phyloP scores from a whole-genome alignment of 2,329 filamentous ascomycete genomes.

The Diaporthe ilicicola region DNA sequence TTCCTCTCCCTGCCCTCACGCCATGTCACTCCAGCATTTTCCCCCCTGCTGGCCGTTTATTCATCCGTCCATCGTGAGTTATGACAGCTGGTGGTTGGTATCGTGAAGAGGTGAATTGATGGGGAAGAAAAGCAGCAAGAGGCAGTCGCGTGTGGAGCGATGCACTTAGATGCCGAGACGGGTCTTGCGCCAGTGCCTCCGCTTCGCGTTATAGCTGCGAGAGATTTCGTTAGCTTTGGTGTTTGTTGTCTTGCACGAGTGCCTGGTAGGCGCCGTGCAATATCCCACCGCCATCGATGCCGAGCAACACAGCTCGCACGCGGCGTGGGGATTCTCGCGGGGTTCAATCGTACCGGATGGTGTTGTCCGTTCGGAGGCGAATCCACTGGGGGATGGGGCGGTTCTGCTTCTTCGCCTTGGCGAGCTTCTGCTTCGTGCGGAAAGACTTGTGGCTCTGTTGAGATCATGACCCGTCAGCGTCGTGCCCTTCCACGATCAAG shows the following conservation, averaged over 20 bases:
- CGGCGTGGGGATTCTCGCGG: constrained; percentile 1
- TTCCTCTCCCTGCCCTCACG: constrained; percentile 24
- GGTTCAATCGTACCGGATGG: constrained; percentile 84
- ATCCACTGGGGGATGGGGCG: constrained; percentile 99
- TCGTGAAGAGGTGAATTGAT: constrained; percentile 27
- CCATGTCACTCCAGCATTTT: constrained; percentile 22
- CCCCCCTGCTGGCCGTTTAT: constrained; percentile 23
- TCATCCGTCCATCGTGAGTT: constrained; percentile 31
- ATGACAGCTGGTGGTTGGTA: constrained; percentile 34
- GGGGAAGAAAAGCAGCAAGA: constrained; percentile 38
- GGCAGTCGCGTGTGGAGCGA: constrained; percentile 47
- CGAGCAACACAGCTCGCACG: background rate
- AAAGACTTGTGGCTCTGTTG: constrained; percentile 98
- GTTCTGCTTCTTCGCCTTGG: constrained; percentile 99
- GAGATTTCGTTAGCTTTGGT: constrained; percentile 19
- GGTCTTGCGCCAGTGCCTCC: constrained; percentile 99
- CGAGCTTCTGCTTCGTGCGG: constrained; percentile 99
- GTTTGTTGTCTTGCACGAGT: constrained; percentile 13
- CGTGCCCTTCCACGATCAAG: constrained; percentile 24
- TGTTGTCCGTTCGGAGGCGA: constrained; percentile 97
- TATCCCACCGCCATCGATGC: background rate
- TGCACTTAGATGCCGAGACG: constrained; percentile 93
- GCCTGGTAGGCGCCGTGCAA: background rate
- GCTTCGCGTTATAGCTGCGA: constrained; percentile 98
- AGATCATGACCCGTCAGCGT: constrained; percentile 27